Evolutionary conservation across 805 yeast genomes (phyloP), one percentile per base, ranked within the genome.

Genomic region (Saccharomycopsis malanga): DNA sequence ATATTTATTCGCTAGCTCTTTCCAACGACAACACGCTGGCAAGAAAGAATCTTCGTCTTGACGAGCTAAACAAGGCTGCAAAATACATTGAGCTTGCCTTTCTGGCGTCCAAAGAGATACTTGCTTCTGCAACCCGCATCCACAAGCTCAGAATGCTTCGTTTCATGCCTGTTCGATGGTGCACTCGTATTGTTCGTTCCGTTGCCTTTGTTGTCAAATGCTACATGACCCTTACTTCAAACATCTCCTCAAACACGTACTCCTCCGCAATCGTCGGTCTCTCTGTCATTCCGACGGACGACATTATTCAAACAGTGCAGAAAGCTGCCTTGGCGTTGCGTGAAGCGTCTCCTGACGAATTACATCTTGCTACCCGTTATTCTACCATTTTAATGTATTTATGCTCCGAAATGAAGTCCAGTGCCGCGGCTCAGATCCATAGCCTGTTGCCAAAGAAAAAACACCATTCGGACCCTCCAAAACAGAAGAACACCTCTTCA

Each of bases 131-230:
- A 3, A 77, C 76, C 47, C 65, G 93, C 34, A 79, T 87, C 4
- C 86, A 82, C 56, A 71, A 71, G 52, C 64, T 83, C 49, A 76
- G 74, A 49, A 65, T 82, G 69, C 65, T 87, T 45, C 70, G 79
- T 48, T 83, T 73, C 58, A 87, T 88, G 81, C 96, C 98, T 1
- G 88, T 87, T n/a, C 69, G 96, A 53, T 88, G 96, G 95, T 80
- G 84, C 4, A 83, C 86, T 0, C 71, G 95, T 44, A 79, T 87
- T 23, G 88, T 89, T 18, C 77, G 91, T 56, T 86, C 96, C 0
- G 87, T 87, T 10, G 93, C 96, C 2, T 89, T 88, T 60, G 74
- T 91, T 45, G 93, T 91, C 12, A 91, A 89, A 63, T 85, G 94
- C 58, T 79, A 86, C 58, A 61, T 83, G 53, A 81, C 87, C 0